Evolutionary conservation across 805 yeast species (phyloP).

Genomic region (Metschnikowia gruessii): DNA sequence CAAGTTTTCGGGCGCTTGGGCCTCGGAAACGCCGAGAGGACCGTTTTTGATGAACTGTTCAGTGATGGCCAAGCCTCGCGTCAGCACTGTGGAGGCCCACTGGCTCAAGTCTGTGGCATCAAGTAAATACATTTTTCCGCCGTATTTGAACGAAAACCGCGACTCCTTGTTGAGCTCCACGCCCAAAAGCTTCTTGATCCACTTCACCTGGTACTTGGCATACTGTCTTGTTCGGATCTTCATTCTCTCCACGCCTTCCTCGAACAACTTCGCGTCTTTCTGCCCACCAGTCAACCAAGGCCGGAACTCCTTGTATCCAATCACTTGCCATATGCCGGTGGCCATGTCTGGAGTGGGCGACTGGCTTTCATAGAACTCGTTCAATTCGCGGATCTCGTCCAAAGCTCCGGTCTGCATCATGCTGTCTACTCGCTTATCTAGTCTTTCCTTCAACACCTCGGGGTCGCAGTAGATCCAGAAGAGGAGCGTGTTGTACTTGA

Average conservation of each 20-base stretch:
- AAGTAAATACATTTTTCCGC: constrained; percentile 63
- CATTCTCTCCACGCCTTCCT: constrained; percentile 66
- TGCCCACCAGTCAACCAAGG: constrained; percentile 53
- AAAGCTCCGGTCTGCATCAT: constrained; percentile 75
- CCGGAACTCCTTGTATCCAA: constrained; percentile 87
- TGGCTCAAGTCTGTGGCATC: constrained; percentile 69
- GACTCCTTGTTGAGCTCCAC: constrained; percentile 54
- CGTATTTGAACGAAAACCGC: constrained; percentile 46
- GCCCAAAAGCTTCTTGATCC: constrained; percentile 75
- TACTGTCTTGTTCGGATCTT: constrained; percentile 80
- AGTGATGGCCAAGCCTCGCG: constrained; percentile 54
- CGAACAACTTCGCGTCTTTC: constrained; percentile 24
- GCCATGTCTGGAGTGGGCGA: constrained; percentile 49
- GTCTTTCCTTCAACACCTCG: constrained; percentile 52
- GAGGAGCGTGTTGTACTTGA: constrained; percentile 61
- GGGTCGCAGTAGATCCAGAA: constrained; percentile 81
- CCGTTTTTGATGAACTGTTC: constrained; percentile 32
- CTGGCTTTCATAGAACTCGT: constrained; percentile 38
- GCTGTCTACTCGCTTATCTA: constrained; percentile 77
- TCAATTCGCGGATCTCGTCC: constrained; percentile 64
- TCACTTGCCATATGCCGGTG: constrained; percentile 88
- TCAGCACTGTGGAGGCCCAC: constrained; percentile 60
- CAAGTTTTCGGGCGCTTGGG: constrained; percentile 30
- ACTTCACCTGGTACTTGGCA: constrained; percentile 83
- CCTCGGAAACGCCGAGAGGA: constrained; percentile 23